phyloP scores from a whole-genome alignment of 2,329 filamentous ascomycete species.

The Fusarium sororula region DNA sequence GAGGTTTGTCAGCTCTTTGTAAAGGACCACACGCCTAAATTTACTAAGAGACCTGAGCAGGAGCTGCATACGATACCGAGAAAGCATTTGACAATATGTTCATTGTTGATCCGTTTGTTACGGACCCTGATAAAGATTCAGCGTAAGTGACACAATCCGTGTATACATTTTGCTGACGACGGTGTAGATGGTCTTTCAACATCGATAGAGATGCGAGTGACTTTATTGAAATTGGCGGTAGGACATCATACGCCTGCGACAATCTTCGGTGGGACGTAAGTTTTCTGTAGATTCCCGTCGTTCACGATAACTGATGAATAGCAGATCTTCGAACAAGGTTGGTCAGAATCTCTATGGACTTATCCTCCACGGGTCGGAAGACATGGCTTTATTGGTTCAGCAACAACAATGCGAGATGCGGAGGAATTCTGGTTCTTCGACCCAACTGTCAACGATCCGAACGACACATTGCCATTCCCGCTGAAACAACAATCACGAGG shows the following conservation, averaged over 20 bases:
- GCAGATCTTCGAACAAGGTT: constrained; percentile 52
- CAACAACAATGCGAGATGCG: constrained; percentile 51
- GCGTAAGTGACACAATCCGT: constrained; percentile 19
- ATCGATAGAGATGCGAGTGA: constrained; percentile 40
- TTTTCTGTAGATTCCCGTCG: neutral
- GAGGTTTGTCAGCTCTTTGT: constrained; percentile 38
- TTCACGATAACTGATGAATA: neutral
- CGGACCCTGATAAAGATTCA: constrained; percentile 38
- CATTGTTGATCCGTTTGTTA: constrained; percentile 40
- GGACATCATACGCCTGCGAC: constrained; percentile 46
- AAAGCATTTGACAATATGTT: constrained; percentile 53
- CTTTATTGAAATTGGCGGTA: constrained; percentile 44
- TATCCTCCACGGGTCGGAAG: constrained; percentile 53
- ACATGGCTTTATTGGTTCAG: constrained; percentile 54
- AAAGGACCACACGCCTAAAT: neutral
- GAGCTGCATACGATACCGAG: constrained; percentile 50
- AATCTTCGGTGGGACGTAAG: constrained; percentile 51
- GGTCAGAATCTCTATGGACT: constrained; percentile 52
- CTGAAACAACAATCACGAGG: constrained; percentile 47
- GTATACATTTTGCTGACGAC: neutral
- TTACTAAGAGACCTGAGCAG: constrained; percentile 22
- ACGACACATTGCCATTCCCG: constrained; percentile 52
- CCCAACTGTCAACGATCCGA: constrained; percentile 48
- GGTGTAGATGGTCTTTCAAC: constrained; percentile 48
- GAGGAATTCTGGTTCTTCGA: constrained; percentile 47